phyloP scores from a whole-genome alignment of 352 stramenopile species.

The Phytophthora macrochlamydospora region DNA sequence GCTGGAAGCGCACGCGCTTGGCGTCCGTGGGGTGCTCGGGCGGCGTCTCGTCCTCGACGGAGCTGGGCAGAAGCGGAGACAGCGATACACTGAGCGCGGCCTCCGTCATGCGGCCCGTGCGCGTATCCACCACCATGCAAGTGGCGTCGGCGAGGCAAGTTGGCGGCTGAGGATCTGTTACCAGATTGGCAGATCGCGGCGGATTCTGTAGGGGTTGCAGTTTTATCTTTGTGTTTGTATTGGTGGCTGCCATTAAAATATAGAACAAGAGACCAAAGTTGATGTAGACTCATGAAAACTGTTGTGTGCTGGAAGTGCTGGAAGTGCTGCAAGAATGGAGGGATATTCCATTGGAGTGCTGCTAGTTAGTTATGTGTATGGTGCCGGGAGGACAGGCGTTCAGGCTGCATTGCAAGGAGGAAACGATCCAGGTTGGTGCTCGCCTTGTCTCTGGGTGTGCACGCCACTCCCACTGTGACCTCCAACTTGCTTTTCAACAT shows the following conservation, averaged over 20 bases:
- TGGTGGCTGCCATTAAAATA: background rate
- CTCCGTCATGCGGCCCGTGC: constrained; percentile 39
- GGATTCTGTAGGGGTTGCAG: background rate
- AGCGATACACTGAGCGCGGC: constrained; percentile 75
- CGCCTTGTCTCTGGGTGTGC: too few relatives aligned
- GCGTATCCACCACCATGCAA: constrained; percentile 53
- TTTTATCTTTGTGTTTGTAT: background rate
- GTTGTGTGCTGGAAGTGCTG: background rate
- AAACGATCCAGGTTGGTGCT: too few relatives aligned
- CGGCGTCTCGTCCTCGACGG: constrained; percentile 64
- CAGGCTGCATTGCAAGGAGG: too few relatives aligned
- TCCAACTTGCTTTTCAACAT: too few relatives aligned
- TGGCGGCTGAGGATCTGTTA: too few relatives aligned
- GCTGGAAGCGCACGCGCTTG: constrained; percentile 79
- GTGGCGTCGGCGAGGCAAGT: background rate
- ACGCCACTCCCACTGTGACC: too few relatives aligned
- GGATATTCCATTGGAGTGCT: too few relatives aligned
- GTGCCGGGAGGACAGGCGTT: too few relatives aligned
- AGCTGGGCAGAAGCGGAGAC: constrained; percentile 79
- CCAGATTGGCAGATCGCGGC: background rate
- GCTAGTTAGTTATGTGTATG: too few relatives aligned
- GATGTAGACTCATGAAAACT: background rate
- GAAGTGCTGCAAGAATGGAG: too few relatives aligned
- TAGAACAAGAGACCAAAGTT: background rate
- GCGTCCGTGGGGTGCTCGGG: background rate